Conservation (phyloP, 1,284 basidiomycete genomes). For the Cryptococcus jaspeensis region DNA sequence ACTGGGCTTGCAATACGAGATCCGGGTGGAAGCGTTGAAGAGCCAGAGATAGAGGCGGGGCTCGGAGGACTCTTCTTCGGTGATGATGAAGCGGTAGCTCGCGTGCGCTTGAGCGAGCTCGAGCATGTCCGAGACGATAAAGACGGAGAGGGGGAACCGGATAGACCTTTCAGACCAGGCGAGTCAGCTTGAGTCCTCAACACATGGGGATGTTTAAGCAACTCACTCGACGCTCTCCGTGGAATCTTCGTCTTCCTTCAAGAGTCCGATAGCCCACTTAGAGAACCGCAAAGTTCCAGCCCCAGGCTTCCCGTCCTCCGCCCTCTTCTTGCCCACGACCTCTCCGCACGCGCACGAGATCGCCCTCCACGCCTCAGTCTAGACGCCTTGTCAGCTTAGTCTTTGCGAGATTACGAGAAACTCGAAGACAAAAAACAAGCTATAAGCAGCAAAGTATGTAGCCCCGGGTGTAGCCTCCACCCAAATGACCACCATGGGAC, state of each 20-base stretch:
- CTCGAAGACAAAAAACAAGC: conserved; percentile 4
- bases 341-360: conserved; percentile 76
- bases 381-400: conserved; percentile 5
- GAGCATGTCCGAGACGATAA: conserved; percentile 79
- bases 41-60: conserved; percentile 80
- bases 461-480: conserved; percentile 70
- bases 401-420: conserved; percentile 10
- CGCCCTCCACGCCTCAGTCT: conserved; percentile 61
- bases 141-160: conserved; percentile 72
- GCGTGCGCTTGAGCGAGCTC: conserved; percentile 85
- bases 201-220: too few species aligned
- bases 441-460: conserved; percentile 4
- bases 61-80: conserved; percentile 75
- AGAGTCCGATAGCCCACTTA: conserved; percentile 76
- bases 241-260: conserved; percentile 59
- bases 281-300: conserved; percentile 58
- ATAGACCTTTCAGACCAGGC: conserved; percentile 53
- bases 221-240: conserved; percentile 26
- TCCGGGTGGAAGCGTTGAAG: conserved; percentile 78
- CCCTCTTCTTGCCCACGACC: conserved; percentile 65
- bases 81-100: conserved; percentile 78
- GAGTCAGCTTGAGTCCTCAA: too few species aligned
- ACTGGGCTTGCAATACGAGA: conserved; percentile 59
- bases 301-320: conserved; percentile 39
- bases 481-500: conserved; percentile 58